Conservation (phyloP, 1,139 yeast genomes). For the Lodderomyces parapsilosis region DNA sequence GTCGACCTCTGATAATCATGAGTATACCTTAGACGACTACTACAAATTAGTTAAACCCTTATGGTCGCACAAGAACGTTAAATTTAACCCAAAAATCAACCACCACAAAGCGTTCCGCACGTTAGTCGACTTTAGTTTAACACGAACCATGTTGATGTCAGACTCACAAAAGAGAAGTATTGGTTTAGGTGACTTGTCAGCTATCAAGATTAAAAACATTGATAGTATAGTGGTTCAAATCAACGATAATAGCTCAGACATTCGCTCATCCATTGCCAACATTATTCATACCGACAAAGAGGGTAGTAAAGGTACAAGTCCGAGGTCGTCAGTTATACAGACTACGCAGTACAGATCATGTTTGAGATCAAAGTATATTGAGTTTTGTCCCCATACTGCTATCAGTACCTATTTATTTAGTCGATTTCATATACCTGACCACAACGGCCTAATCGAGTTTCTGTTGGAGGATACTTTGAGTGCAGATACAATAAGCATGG, state of each 20-base stretch:
- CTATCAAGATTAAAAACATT: conserved; percentile 15
- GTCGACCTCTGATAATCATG: conserved; percentile 13
- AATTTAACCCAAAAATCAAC: conserved; percentile 15
- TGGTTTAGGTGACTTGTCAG: conserved; percentile 22
- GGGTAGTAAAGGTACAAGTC: background rate
- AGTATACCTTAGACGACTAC: conserved; percentile 24
- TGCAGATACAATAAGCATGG: conserved; percentile 18
- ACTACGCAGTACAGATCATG: conserved; percentile 21
- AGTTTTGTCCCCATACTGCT: conserved; percentile 32
- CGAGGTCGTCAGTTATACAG: background rate
- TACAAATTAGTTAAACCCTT: conserved; percentile 21
- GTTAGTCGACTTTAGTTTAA: conserved; percentile 27
- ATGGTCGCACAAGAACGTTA: conserved; percentile 17
- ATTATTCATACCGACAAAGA: conserved; percentile 5
- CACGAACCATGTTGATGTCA: conserved; percentile 22
- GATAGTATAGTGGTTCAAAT: conserved; percentile 11
- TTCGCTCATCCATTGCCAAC: background rate
- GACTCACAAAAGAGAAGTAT: conserved; percentile 26
- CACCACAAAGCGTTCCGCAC: conserved; percentile 27
- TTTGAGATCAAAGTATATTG: conserved; percentile 26
- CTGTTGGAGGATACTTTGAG: conserved; percentile 4
- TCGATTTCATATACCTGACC: conserved; percentile 31
- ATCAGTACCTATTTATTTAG: conserved; percentile 30
- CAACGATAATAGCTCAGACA: background rate
- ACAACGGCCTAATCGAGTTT: conserved; percentile 26